Evolutionary conservation across 2,329 filamentous ascomycete species (phyloP).

Genomic region (Hymenoscyphus repandus): DNA sequence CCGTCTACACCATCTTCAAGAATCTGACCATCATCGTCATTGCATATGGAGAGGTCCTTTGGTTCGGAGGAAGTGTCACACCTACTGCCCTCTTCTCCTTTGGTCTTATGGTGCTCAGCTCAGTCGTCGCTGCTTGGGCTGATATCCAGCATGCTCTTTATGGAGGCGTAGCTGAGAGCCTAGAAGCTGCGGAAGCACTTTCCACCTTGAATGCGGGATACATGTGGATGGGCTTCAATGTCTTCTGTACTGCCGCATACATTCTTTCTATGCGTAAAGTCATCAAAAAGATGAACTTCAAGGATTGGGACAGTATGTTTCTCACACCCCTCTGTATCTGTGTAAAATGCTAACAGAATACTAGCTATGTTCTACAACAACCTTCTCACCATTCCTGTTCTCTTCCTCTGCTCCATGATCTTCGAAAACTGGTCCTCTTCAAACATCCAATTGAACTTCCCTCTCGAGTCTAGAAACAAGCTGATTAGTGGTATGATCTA

Average conservation of each 20-base stretch:
- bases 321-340: neutral
- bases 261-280: slow-evolving; percentile 93
- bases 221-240: slow-evolving; percentile 97
- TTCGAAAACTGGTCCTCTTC: slow-evolving; percentile 86
- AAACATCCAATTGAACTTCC: slow-evolving; percentile 87
- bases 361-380: slow-evolving; percentile 99
- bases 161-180: slow-evolving; percentile 29
- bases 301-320: slow-evolving; percentile 94
- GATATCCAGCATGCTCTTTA: slow-evolving; percentile 84
- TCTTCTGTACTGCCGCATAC: slow-evolving; percentile 87
- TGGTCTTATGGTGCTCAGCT: slow-evolving; percentile 93
- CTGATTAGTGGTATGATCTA: slow-evolving; percentile 88
- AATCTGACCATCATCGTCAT: slow-evolving; percentile 99
- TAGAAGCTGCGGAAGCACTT: slow-evolving; percentile 66
- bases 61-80: slow-evolving; percentile 92
- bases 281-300: slow-evolving; percentile 99
- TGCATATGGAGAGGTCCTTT: slow-evolving; percentile 95
- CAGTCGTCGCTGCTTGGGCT: slow-evolving; percentile 91
- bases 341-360: slow-evolving; percentile 28
- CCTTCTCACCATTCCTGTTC: slow-evolving; percentile 88
- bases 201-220: slow-evolving; percentile 93
- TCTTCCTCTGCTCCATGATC: slow-evolving; percentile 74
- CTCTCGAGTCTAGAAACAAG: slow-evolving; percentile 68
- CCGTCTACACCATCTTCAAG: slow-evolving; percentile 99
- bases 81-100: slow-evolving; percentile 87